Evolutionary conservation across 2,329 filamentous ascomycete species (phyloP).

Genomic region (Cordyceps javanica): DNA sequence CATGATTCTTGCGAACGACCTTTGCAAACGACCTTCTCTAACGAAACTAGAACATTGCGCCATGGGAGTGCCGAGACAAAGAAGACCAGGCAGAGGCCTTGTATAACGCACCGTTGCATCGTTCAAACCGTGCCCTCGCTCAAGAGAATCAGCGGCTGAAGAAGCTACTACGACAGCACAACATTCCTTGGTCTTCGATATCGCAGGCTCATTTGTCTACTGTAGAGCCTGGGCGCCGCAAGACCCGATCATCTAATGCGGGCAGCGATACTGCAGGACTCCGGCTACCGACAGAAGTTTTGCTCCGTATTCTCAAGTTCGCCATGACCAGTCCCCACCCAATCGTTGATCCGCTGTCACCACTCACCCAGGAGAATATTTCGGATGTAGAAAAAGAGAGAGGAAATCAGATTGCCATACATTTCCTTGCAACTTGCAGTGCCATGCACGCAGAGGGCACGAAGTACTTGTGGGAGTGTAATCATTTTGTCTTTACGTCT

Average conservation of each 20-base stretch:
- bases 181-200: slow-evolving; percentile 43
- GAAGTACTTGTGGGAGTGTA: slow-evolving; percentile 44
- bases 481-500: slow-evolving; percentile 50
- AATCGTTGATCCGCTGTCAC: slow-evolving; percentile 49
- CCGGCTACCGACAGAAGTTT: slow-evolving; percentile 45
- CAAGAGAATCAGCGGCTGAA: slow-evolving; percentile 47
- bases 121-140: slow-evolving; percentile 37
- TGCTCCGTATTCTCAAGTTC: slow-evolving; percentile 45
- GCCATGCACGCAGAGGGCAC: slow-evolving; percentile 44
- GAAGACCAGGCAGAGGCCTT: slow-evolving; percentile 42
- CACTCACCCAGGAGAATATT: slow-evolving; percentile 36
- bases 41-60: slow-evolving; percentile 21
- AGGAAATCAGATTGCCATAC: slow-evolving; percentile 45
- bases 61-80: slow-evolving; percentile 48
- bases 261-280: slow-evolving; percentile 29
- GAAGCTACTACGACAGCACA: slow-evolving; percentile 44
- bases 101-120: slow-evolving; percentile 44
- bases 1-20: background rate
- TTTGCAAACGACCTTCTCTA: background rate
- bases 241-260: slow-evolving; percentile 26
- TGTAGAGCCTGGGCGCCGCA: slow-evolving; percentile 25
- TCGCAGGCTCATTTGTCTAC: slow-evolving; percentile 28
- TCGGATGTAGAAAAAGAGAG: slow-evolving; percentile 37
- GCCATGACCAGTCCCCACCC: slow-evolving; percentile 42
- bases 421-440: slow-evolving; percentile 46